Conservation (phyloP, 2,329 filamentous ascomycete genomes). For the Coniochaeta pulveracea region DNA sequence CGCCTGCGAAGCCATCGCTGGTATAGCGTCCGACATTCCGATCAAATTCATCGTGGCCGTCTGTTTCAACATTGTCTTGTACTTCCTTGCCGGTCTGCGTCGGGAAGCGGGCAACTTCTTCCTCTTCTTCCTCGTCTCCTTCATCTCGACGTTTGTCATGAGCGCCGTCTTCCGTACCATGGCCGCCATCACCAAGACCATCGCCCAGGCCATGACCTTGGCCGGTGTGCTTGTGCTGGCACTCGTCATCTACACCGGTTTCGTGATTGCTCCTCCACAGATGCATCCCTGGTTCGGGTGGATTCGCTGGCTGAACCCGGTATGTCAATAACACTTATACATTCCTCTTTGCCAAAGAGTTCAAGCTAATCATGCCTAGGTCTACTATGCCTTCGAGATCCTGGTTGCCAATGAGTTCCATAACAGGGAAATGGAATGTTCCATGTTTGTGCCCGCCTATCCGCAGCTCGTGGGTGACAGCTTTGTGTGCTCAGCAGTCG, state of each 20-base stretch:
- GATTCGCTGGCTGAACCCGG: slow-evolving; percentile 66
- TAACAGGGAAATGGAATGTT: slow-evolving; percentile 44
- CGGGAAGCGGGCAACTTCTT: slow-evolving; percentile 61
- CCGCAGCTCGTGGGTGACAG: slow-evolving; percentile 28
- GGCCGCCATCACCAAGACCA: slow-evolving; percentile 56
- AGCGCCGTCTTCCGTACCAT: slow-evolving; percentile 66
- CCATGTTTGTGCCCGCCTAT: slow-evolving; percentile 34
- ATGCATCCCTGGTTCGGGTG: slow-evolving; percentile 67
- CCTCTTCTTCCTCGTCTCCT: slow-evolving; percentile 61
- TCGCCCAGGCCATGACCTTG: slow-evolving; percentile 43
- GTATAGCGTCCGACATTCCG: slow-evolving; percentile 43
- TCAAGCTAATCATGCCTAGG: too few species aligned
- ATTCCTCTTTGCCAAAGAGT: too few species aligned
- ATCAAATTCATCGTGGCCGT: slow-evolving; percentile 40
- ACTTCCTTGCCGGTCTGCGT: slow-evolving; percentile 42
- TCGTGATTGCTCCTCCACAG: slow-evolving; percentile 35
- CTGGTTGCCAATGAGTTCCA: slow-evolving; percentile 65
- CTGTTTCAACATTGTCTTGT: slow-evolving; percentile 44
- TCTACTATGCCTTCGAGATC: slow-evolving; percentile 63
- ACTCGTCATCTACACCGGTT: slow-evolving; percentile 50
- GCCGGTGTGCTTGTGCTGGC: slow-evolving; percentile 44
- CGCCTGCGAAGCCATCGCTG: slow-evolving; percentile 39
- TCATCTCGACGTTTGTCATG: slow-evolving; percentile 59
- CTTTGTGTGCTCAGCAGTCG: slow-evolving; percentile 41
- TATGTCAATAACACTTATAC: slow-evolving; percentile 61